Percentiles rank a stretch among this genome's conserved stretches.
These are phyloP conservation scores for Neonothopanus nambi DNA, from an alignment of 1,284 basidiomycete genomes.

Conservation along the genomic window DNA sequence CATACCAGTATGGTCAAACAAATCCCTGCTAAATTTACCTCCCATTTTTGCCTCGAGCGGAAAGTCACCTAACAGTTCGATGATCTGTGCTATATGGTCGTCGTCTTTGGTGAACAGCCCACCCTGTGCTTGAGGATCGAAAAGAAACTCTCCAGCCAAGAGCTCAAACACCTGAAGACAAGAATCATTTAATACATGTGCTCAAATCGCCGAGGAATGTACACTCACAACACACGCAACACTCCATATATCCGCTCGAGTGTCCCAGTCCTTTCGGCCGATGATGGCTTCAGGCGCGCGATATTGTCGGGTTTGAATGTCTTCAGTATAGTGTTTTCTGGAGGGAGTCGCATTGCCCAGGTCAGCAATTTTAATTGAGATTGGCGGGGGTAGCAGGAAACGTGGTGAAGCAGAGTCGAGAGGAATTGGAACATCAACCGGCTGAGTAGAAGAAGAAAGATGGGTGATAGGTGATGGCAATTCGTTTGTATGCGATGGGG, in stretches of 20 bases:
- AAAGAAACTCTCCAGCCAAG: constrained; percentile 84
- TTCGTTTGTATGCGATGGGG: no score
- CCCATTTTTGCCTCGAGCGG: constrained; percentile 73
- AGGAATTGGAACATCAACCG: constrained; percentile 15
- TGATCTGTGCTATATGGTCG: constrained; percentile 92
- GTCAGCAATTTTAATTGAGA: constrained; percentile 92
- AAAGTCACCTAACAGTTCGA: constrained; percentile 83
- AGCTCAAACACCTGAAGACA: constrained; percentile 68
- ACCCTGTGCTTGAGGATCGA: constrained; percentile 84
- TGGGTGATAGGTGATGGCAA: constrained; percentile 23
- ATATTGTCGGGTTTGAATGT: constrained; percentile 94
- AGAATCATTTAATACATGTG: constrained; percentile 8
- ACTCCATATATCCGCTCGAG: constrained; percentile 86
- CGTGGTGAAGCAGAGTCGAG: constrained; percentile 24
- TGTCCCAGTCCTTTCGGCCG: constrained; percentile 84
- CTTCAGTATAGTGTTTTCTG: constrained; percentile 85
- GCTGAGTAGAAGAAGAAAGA: constrained; percentile 23
- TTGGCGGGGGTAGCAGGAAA: constrained; percentile 38
- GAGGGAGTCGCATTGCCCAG: constrained; percentile 86
- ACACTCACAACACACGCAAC: constrained; percentile 74
- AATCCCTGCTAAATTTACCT: constrained; percentile 80
- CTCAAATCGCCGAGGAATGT: background rate
- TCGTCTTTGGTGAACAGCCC: constrained; percentile 90
- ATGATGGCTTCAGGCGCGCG: constrained; percentile 90
- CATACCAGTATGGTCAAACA: constrained; percentile 79